Evolutionary conservation across 164 flowering plant genomes (phyloP).

Genomic region (Annona cherimola): DNA sequence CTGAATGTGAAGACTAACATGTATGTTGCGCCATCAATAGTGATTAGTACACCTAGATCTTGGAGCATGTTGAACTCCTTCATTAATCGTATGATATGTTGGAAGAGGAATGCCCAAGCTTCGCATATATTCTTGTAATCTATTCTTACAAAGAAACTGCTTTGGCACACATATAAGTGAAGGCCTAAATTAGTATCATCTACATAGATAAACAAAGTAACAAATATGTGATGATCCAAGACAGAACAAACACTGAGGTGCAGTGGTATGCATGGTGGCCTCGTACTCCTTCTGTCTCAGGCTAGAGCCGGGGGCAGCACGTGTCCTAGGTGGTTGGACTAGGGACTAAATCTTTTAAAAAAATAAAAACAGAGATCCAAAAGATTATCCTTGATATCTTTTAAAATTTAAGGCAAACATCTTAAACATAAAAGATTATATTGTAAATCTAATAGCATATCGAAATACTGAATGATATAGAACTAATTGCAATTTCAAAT

Average conservation of each 20-base stretch:
- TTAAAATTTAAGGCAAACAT: background rate
- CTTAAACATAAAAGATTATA: background rate
- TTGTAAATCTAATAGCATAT: too few relatives aligned
- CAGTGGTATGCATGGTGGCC: too few relatives aligned
- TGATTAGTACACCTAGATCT: slow-evolving; percentile 41
- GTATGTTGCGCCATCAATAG: slow-evolving; percentile 32
- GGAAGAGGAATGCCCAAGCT: slow-evolving; percentile 34
- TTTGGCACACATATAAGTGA: slow-evolving; percentile 15
- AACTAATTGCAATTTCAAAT: too few relatives aligned
- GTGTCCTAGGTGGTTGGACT: too few relatives aligned
- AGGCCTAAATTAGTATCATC: background rate
- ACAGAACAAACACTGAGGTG: background rate
- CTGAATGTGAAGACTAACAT: slow-evolving; percentile 28
- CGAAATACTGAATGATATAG: too few relatives aligned
- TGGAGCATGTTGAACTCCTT: slow-evolving; percentile 38
- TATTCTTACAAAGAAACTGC: slow-evolving; percentile 31
- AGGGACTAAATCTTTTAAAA: background rate
- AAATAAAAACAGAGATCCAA: background rate
- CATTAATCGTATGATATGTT: slow-evolving; percentile 31
- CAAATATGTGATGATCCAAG: background rate
- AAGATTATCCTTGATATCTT: background rate
- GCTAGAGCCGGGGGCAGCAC: too few relatives aligned
- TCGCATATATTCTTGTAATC: slow-evolving; percentile 38
- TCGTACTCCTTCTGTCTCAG: too few relatives aligned
- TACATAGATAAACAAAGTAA: background rate